Conservation (phyloP, 257 asterid species). For the Solanum pimpinellifolium region DNA sequence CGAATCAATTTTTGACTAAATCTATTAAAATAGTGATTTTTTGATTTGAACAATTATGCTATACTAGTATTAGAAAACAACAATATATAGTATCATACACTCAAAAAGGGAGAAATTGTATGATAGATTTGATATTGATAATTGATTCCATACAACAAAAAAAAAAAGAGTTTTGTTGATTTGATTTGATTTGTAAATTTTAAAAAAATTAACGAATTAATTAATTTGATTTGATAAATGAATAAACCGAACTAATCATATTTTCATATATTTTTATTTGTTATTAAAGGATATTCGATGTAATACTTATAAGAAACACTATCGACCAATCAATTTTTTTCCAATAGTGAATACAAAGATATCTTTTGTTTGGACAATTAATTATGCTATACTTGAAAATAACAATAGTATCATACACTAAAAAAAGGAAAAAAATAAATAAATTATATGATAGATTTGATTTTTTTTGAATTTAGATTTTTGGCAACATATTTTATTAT, state of each 20-base stretch:
- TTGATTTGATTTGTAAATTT: no score
- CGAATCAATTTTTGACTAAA: not conserved
- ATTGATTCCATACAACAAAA: no score
- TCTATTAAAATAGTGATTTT: not conserved
- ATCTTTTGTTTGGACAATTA: not conserved
- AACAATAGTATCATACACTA: not conserved
- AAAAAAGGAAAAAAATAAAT: not conserved
- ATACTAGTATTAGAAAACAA: not conserved
- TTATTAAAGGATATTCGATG: no score
- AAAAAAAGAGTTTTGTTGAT: no score
- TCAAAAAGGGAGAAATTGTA: not conserved
- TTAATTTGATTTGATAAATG: no score
- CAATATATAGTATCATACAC: not conserved
- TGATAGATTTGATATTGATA: no score
- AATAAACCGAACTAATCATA: no score
- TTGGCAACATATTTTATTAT: not conserved
- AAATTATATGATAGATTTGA: not conserved
- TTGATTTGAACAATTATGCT: not conserved
- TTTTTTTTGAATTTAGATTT: not conserved
- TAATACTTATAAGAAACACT: no score
- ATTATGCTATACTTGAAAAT: not conserved
- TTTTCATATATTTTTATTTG: no score
- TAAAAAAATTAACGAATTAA: no score
- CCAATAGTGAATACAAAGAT: not conserved
- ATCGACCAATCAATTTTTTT: not conserved